Evolutionary conservation across 2,329 filamentous ascomycete genomes (phyloP), one percentile per base, ranked within the genome.

Genomic region (Metarhizium robertsii): DNA sequence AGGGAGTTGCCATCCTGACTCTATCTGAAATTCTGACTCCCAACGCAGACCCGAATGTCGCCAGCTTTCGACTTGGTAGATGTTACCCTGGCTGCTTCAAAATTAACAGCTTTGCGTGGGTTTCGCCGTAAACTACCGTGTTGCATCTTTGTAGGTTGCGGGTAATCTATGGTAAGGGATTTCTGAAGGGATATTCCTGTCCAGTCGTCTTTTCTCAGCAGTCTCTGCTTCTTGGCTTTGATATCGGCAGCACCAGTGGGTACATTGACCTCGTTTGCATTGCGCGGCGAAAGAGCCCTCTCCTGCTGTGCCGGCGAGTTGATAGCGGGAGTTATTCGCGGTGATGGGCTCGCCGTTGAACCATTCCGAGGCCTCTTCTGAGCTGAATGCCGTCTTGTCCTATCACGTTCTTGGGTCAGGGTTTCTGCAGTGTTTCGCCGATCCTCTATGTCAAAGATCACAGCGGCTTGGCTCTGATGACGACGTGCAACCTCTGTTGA

Each of bases 131-230:
- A 38, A 48, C 43, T 54, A 25, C 45, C 52, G n/a, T 43, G 51
- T 11, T 56, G 42, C 48, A 52, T 52, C 36, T 56, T 56, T 38
- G 42, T 56, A 25, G 59, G 57, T 49, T 57, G 57, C 6, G 62
- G 55, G 47, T 62, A 64, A 11, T 63, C 57, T 7, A 62, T 55
- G 2, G 57, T 47, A 14, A 68, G 57, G 8, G 65, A 59, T 50
- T 69, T 71, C 49, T 71, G 68, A 11, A 67, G 52, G 18, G 56
- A 57, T 6, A 70, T 57, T 3, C 70, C 67, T 0, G 63, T 65
- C 68, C 69, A 72, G 36, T 69, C 64, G 11, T 50, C 54, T 46
- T 62, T 65, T 10, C 63, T 52, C 18, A 70, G 55, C 3, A 70
- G 57, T 48, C 42, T 62, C 25, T 58, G 61, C 38, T 62, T 63